Percentiles rank a stretch among this genome's conserved stretches.
Evolutionary conservation across 1,139 yeast genomes (phyloP).

Genomic region (Blastobotrys serpentis): DNA sequence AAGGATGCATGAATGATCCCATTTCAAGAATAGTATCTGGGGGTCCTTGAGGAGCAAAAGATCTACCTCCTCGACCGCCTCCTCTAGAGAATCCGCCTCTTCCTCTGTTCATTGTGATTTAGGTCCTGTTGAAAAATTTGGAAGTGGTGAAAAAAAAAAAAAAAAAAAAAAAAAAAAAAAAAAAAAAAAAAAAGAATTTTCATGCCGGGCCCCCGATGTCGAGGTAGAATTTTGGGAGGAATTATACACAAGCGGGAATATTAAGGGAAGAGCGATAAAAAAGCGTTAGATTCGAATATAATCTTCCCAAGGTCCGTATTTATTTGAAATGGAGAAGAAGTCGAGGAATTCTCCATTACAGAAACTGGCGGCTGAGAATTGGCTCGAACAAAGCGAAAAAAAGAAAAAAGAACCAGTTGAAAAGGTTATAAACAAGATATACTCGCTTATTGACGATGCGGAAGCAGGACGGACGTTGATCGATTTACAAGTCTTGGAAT

Average conservation of each 20-base stretch:
- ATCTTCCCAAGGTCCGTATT: not conserved
- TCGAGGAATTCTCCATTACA: constrained; percentile 3
- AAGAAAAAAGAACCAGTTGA: constrained; percentile 3
- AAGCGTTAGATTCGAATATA: not conserved
- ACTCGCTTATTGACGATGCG: constrained; percentile 10
- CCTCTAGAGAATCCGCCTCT: constrained; percentile 44
- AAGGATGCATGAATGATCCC: constrained; percentile 89
- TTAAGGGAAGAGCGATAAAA: no score
- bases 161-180: not conserved
- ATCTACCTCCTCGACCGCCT: constrained; percentile 45
- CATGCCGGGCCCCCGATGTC: no score
- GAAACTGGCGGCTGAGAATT: constrained; percentile 5
- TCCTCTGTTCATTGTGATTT: constrained; percentile 36
- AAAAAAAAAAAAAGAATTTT: no score
- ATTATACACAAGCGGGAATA: no score
- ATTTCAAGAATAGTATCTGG: constrained; percentile 90
- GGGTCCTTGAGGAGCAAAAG: constrained; percentile 70
- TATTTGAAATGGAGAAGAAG: constrained; percentile 1
- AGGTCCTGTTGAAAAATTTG: constrained; percentile 1
- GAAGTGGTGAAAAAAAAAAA: not conserved
- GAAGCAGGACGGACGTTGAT: constrained; percentile 21
- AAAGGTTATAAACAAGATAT: constrained; percentile 16
- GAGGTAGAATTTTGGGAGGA: no score
- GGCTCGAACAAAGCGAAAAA: constrained; percentile 4
- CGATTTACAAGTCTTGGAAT: constrained; percentile 26